phyloP scores from a whole-genome alignment of 306 rosid species.

The Luffa aegyptiaca region DNA sequence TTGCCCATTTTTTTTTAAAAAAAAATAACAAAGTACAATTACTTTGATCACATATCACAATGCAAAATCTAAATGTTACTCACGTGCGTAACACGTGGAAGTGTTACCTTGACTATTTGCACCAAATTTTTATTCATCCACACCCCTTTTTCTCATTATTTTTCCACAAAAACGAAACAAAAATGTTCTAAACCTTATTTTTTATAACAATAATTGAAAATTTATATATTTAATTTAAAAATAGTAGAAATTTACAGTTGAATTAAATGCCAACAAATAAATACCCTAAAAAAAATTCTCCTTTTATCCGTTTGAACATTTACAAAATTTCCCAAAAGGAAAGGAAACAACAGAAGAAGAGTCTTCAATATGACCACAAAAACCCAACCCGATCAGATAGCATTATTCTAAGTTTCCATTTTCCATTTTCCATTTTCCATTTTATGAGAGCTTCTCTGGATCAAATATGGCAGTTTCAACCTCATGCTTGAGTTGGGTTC shows the following conservation, averaged over 20 bases:
- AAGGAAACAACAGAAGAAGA: background rate
- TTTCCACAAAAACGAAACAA: no score
- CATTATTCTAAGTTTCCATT: slow-evolving; percentile 19
- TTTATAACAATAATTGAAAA: no score
- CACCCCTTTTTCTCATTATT: no score
- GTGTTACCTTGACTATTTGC: no score
- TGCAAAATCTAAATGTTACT: no score
- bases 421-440: slow-evolving; percentile 17
- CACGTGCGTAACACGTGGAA: no score
- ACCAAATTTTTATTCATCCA: no score
- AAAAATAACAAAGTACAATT: no score
- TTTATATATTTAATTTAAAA: background rate
- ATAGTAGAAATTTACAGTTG: background rate
- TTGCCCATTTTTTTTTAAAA: no score
- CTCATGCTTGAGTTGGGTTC: slow-evolving; percentile 42
- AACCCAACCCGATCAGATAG: slow-evolving; percentile 22
- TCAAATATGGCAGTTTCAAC: slow-evolving; percentile 61
- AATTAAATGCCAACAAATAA: background rate
- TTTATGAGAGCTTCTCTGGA: slow-evolving; percentile 18
- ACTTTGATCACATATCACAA: no score
- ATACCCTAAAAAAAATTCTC: background rate
- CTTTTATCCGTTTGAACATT: background rate
- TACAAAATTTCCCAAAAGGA: background rate
- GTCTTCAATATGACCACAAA: slow-evolving; percentile 15
- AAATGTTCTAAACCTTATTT: no score